Base-by-base conservation (phyloP, 306 rosid genomes). In the Rubus idaeus region DNA sequence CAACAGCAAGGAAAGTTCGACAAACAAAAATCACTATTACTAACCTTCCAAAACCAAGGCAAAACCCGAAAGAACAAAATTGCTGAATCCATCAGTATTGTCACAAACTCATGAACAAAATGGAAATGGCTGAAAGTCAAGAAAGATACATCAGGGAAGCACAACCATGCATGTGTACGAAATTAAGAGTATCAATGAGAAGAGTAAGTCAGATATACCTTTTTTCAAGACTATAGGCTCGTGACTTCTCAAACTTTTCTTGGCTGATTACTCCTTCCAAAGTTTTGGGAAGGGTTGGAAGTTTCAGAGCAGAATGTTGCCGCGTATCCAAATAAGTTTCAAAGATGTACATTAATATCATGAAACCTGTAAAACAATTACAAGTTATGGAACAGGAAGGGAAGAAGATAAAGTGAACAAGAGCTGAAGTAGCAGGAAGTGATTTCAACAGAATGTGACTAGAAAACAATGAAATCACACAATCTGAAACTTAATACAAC, bases 21-120 rank as follows among this genome's bases (percentile, higher is more conserved):
- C 67, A 70, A 80, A 73, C 57, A 30, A 64, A 21, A 80, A 8
- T 51, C 62, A 70, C 69, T 84, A 80, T 76, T n/a, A 70, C 87
- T 83, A 77, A 92, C 98, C 97, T 92, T 92, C 98, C 98, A 95
- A 83, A 95, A 82, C 97, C 95, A 95, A 79, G 98, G 98, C 84
- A 95, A 83, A 55, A 90, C 86, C 55, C 96, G 86, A 68, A 76
- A 89, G 78, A 85, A 88, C 84, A 95, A 86, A 79, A 95, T 89
- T 76, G 97, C 80, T 62, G 96, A 90, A 74, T 90, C 96, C 90
- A 90, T 89, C 86, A 92, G 73, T 70, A 95, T 95, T 56, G 97
- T 87, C 75, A 95, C 96, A 51, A 92, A 88, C 87, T 87, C 96
- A 6, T 95, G 98, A 87, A 92, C 71, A 82, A 95, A 95, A 87